These are phyloP conservation scores for Lichina pygmaea DNA, from an alignment of 495 filamentous ascomycete genomes.

Conservation along the genomic window DNA sequence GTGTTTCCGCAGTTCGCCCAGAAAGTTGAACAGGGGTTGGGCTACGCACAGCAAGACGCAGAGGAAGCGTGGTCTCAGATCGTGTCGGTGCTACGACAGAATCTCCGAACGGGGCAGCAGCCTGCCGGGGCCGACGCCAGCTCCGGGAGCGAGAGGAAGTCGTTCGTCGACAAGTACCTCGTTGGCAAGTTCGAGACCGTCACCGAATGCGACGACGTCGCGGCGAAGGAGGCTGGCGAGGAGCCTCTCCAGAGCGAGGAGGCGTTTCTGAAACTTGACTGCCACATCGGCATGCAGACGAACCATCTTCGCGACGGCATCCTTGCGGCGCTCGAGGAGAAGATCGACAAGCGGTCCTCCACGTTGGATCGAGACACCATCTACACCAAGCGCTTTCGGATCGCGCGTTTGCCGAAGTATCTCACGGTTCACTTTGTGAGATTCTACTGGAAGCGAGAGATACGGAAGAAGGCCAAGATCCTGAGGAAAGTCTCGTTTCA, in stretches of 20 bases:
- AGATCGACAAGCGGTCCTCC: slow-evolving; percentile 71
- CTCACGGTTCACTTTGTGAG: slow-evolving; percentile 92
- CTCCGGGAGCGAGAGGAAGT: slow-evolving; percentile 18
- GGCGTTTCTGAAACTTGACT: slow-evolving; percentile 75
- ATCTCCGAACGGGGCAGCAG: slow-evolving; percentile 16
- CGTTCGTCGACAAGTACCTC: slow-evolving; percentile 80
- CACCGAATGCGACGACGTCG: slow-evolving; percentile 60
- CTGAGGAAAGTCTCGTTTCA: slow-evolving; percentile 97
- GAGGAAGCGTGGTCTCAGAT: slow-evolving; percentile 98
- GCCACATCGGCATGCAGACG: slow-evolving; percentile 63
- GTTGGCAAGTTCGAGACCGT: slow-evolving; percentile 49
- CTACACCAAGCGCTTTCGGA: slow-evolving; percentile 76
- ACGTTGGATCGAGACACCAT: slow-evolving; percentile 46
- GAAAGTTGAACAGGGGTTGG: slow-evolving; percentile 47
- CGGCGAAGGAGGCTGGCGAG: slow-evolving; percentile 51
- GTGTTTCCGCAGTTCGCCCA: slow-evolving; percentile 90
- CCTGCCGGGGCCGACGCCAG: slow-evolving; percentile 14
- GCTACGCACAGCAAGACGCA: slow-evolving; percentile 87
- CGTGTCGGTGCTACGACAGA: slow-evolving; percentile 55
- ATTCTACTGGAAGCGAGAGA: slow-evolving; percentile 89
- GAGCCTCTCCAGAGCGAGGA: slow-evolving; percentile 37
- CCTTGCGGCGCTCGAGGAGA: slow-evolving; percentile 49
- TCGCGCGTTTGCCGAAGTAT: slow-evolving; percentile 77
- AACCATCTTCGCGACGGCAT: slow-evolving; percentile 84
- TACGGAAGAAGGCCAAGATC: slow-evolving; percentile 96